phyloP scores from a whole-genome alignment of 192 early-diverging fungal species.

The Mortierella hygrophila region DNA sequence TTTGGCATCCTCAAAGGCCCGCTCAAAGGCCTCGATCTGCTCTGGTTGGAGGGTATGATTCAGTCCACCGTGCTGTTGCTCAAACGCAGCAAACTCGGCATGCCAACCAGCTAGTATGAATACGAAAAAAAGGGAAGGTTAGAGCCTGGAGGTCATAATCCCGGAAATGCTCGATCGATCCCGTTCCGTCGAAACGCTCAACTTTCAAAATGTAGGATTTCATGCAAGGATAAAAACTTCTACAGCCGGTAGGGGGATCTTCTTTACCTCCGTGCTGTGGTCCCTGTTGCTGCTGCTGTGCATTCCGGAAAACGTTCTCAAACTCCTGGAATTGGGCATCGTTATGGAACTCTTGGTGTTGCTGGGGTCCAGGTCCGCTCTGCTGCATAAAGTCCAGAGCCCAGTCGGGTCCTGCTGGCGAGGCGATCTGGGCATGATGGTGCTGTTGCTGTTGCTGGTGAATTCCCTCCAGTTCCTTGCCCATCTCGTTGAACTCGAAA shows the following conservation, averaged over 20 bases:
- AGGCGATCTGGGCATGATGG: slow-evolving; percentile 24
- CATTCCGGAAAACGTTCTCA: slow-evolving; percentile 53
- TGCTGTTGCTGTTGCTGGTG: slow-evolving; percentile 47
- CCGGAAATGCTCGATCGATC: background rate
- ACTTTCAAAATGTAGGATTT: background rate
- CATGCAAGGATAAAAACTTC: background rate
- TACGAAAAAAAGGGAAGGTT: slow-evolving; percentile 53
- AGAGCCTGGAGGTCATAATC: slow-evolving; percentile 52
- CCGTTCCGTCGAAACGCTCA: background rate
- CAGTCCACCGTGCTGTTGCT: slow-evolving; percentile 63
- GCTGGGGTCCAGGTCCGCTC: slow-evolving; percentile 24
- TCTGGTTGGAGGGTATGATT: slow-evolving; percentile 57
- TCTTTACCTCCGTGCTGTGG: slow-evolving; percentile 45
- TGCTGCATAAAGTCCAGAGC: slow-evolving; percentile 73
- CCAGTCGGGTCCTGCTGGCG: slow-evolving; percentile 68
- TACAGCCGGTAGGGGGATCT: background rate
- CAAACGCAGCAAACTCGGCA: slow-evolving; percentile 74
- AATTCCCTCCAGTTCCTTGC: slow-evolving; percentile 73
- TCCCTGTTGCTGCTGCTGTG: slow-evolving; percentile 59
- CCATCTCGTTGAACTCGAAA: slow-evolving; percentile 81
- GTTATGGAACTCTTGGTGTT: slow-evolving; percentile 50
- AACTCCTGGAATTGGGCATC: slow-evolving; percentile 61
- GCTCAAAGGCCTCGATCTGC: slow-evolving; percentile 77
- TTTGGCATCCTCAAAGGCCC: slow-evolving; percentile 73
- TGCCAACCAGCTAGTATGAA: slow-evolving; percentile 29